Conservation (phyloP, 1,139 yeast species). For the Blastobotrys niveus region DNA sequence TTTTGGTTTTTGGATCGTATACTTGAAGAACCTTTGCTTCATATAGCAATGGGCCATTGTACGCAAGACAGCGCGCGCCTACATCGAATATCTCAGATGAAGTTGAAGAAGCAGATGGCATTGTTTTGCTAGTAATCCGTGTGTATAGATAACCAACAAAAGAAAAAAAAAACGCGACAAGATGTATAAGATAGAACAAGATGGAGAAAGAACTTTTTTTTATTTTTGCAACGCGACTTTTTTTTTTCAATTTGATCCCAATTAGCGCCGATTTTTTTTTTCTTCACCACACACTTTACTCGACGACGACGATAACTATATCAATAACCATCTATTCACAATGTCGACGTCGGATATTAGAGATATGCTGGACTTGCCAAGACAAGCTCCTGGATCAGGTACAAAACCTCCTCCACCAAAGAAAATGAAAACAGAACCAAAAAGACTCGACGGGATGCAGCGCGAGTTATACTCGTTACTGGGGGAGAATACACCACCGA, state of each 20-base stretch:
- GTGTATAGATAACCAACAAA: too few species aligned
- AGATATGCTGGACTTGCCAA: conserved; percentile 66
- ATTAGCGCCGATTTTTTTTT: background rate
- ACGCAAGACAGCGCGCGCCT: conserved; percentile 55
- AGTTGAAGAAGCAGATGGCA: background rate
- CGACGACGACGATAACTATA: background rate
- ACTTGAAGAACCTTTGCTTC: conserved; percentile 74
- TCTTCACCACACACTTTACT: background rate
- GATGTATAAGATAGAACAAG: background rate
- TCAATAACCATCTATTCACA: background rate
- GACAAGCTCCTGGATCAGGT: conserved; percentile 31
- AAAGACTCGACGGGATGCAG: conserved; percentile 63
- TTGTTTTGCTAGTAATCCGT: too few species aligned
- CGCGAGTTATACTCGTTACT: conserved; percentile 81
- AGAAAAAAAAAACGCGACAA: background rate
- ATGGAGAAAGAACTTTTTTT: background rate
- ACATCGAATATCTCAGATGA: background rate
- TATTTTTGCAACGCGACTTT: background rate
- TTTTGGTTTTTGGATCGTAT: conserved; percentile 49
- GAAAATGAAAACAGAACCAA: conserved; percentile 21
- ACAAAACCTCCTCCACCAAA: conserved; percentile 26
- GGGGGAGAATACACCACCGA: conserved; percentile 92
- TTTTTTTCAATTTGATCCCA: background rate
- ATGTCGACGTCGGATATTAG: conserved; percentile 52
- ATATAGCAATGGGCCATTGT: conserved; percentile 84